Evolutionary conservation across 163 green algal genomes (phyloP), one percentile per base, ranked within the genome.

Genomic region (Picocystis sp.): DNA sequence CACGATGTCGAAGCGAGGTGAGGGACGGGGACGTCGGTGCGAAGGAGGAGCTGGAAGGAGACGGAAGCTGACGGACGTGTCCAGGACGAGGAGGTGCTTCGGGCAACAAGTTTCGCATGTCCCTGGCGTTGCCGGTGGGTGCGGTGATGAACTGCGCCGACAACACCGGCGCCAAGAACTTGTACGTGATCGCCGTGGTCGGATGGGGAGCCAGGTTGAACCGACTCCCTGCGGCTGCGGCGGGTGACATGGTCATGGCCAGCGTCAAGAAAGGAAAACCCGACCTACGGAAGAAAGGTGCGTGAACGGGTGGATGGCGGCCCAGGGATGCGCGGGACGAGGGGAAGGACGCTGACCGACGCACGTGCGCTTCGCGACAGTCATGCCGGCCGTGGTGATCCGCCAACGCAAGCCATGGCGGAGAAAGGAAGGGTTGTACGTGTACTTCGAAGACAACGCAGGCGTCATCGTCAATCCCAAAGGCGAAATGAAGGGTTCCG

Each of bases 381-480:
- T 98, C 21, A 84, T 89, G 50, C 89, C 89, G 22, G 88, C 87
- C n/a, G 82, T 99, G 45, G 83, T 99, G 41, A 78, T 99, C 49
- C 77, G 91, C 53, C 91, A 99, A 78, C 76, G 91, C 62, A 99
- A 98, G 83, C 79, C 91, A 19, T 98, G 81, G 79, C 70, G 91
- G 53, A 80, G 91, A 62, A 97, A 95, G 81, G 89, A 99, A 62
- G 91, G 91, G 58, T 76, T 80, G 42, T 95, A 84, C 77, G 95
- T 99, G 60, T 99, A 99, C 79, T 99, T 99, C 73, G 91, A 98
- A 74, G 90, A 99, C 79, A 99, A 99, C 65, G 91, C 91, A 9
- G 91, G 91, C 43, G 89, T 98, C 22, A 98, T 99, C 61, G 89
- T 97, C 49, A 99, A 99, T 76, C 81, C 86, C 60, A 99, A 99